Evolutionary conservation across 306 rosid genomes (phyloP).

Genomic region (Prunus salicina): DNA sequence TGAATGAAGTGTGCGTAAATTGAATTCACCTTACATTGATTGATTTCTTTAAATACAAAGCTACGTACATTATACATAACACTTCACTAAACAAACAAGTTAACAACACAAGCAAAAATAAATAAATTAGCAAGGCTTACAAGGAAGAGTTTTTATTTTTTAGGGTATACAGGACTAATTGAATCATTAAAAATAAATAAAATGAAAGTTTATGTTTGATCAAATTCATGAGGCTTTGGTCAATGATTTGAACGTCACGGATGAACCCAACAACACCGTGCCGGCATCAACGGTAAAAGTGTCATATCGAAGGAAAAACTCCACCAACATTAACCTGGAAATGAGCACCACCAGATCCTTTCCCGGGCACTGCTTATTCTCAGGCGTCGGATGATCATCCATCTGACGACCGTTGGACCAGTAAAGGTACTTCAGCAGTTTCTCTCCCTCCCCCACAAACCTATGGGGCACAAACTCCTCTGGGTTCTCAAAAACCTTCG

Average conservation of each 20-base stretch:
- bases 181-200: no score
- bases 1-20: no score
- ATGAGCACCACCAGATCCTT: slow-evolving; percentile 49
- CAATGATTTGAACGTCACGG: slow-evolving; percentile 41
- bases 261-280: slow-evolving; percentile 34
- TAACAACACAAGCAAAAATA: no score
- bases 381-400: slow-evolving; percentile 40
- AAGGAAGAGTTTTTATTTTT: no score
- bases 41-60: no score
- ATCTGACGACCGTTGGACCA: slow-evolving; percentile 71
- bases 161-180: no score
- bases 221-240: slow-evolving; percentile 26
- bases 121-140: no score
- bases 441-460: slow-evolving; percentile 38
- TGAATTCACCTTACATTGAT: no score
- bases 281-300: slow-evolving; percentile 38
- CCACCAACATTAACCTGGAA: slow-evolving; percentile 54
- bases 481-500: slow-evolving; percentile 39
- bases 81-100: no score
- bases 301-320: slow-evolving; percentile 56
- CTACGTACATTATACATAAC: no score
- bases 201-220: not conserved
- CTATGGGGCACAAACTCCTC: slow-evolving; percentile 47
- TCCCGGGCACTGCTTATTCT: slow-evolving; percentile 60
- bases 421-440: slow-evolving; percentile 43